A percentile compares a stretch with the other conserved stretches of the same genome.
Evolutionary conservation across 2,329 filamentous ascomycete genomes (phyloP).

Genomic region (Ceratocystiopsis sp.): DNA sequence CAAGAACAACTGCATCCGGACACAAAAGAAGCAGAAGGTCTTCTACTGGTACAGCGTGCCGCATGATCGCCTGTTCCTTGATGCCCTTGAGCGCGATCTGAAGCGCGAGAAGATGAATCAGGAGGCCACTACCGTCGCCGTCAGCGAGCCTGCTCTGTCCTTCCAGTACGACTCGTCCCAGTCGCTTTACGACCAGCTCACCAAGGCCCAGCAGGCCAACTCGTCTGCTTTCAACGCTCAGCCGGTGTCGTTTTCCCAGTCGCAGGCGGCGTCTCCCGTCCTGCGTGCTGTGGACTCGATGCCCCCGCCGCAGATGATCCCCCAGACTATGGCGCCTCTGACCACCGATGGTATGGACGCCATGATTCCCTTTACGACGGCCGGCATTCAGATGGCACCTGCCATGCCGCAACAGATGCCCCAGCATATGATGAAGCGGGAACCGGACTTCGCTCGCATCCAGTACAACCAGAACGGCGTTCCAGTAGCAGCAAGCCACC

Average conservation of each 20-base stretch:
- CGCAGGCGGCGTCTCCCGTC: slow-evolving; percentile 73
- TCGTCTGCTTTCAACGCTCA: slow-evolving; percentile 89
- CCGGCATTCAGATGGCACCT: slow-evolving; percentile 29
- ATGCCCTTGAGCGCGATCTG: slow-evolving; percentile 88
- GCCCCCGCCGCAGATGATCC: slow-evolving; percentile 51
- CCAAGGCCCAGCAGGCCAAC: slow-evolving; percentile 96
- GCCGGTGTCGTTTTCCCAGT: slow-evolving; percentile 48
- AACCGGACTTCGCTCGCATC: slow-evolving; percentile 64
- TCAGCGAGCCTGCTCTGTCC: slow-evolving; percentile 90
- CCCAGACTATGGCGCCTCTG: slow-evolving; percentile 36
- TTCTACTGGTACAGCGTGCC: slow-evolving; percentile 99
- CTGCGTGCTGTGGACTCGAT: slow-evolving; percentile 85
- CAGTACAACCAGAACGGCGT: slow-evolving; percentile 90
- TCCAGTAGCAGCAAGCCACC: slow-evolving; percentile 65
- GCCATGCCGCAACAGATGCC: slow-evolving; percentile 51
- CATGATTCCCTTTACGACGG: slow-evolving; percentile 46
- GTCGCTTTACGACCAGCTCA: slow-evolving; percentile 97
- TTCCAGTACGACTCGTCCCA: slow-evolving; percentile 99
- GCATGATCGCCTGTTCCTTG: slow-evolving; percentile 91
- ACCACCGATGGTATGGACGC: slow-evolving; percentile 52
- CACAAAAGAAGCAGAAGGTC: slow-evolving; percentile 99
- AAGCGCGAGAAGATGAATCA: slow-evolving; percentile 99
- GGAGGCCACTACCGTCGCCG: slow-evolving; percentile 89
- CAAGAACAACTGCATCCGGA: slow-evolving; percentile 99
- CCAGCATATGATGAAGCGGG: slow-evolving; percentile 68